A percentile compares a stretch with the other conserved stretches of the same genome.
Evolutionary conservation across 75 land plant genomes (phyloP).

Genomic region (Pseudotsuga menziesii): DNA sequence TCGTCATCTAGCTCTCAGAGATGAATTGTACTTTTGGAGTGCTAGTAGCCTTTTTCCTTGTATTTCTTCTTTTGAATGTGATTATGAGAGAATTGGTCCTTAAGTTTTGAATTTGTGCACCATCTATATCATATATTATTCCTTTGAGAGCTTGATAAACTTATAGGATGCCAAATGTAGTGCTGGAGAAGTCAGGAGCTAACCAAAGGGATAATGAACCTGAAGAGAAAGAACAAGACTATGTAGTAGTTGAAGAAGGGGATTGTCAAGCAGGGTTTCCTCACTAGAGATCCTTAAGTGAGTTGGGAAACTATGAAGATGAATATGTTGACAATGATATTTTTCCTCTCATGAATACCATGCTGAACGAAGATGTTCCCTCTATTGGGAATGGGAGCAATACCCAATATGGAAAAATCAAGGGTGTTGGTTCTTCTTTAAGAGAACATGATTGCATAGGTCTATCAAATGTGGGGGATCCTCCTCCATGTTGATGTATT

Average conservation of each 20-base stretch:
- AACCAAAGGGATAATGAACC: background rate
- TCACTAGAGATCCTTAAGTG: background rate
- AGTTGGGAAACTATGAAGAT: background rate
- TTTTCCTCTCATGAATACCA: background rate
- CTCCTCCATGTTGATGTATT: no score
- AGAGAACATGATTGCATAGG: constrained; percentile 9
- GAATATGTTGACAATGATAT: background rate
- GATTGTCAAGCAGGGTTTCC: constrained; percentile 2
- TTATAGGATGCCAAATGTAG: constrained; percentile 4
- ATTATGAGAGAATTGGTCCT: no score
- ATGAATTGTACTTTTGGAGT: background rate
- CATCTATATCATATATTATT: background rate
- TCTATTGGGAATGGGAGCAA: constrained; percentile 2
- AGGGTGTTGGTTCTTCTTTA: background rate
- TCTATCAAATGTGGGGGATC: background rate
- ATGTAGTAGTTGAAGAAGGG: background rate
- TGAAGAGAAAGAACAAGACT: background rate
- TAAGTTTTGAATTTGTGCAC: background rate
- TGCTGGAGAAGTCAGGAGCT: background rate
- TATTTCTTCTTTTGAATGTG: background rate
- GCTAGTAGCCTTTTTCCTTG: background rate
- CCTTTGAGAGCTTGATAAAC: background rate
- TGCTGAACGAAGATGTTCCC: background rate
- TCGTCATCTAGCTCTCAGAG: background rate
- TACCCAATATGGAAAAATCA: background rate